A percentile compares a stretch with the other conserved stretches of the same genome.
Conservation (phyloP, 2,329 filamentous ascomycete genomes). For the Fusarium sp. region DNA sequence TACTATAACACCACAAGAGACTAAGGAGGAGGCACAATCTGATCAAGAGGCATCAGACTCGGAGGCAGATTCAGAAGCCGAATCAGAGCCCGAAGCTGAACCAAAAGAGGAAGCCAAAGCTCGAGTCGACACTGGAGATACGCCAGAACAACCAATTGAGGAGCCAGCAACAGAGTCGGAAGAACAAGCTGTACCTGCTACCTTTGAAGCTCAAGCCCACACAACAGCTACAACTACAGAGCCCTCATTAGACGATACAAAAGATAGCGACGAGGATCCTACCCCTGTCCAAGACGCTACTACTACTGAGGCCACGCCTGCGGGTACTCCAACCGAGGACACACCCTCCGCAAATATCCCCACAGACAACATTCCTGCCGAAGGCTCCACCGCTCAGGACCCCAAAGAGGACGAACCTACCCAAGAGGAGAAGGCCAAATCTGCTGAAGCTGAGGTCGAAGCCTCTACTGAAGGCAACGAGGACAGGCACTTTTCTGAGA, state of each 20-base stretch:
- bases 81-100: neutral
- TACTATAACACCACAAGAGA: conserved; percentile 1
- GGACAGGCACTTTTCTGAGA: conserved; percentile 25
- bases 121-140: neutral
- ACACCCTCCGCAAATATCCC: conserved; percentile 2
- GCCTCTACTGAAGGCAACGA: conserved; percentile 6
- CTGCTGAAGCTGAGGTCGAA: conserved; percentile 8
- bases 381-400: conserved; percentile 9
- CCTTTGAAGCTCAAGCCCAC: conserved; percentile 4
- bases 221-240: neutral
- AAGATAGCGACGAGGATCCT: conserved; percentile 11
- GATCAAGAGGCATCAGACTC: neutral
- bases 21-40: neutral
- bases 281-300: conserved; percentile 15
- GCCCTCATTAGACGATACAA: conserved; percentile 10
- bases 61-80: neutral
- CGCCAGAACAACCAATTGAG: conserved; percentile 1
- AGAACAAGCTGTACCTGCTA: neutral
- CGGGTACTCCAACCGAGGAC: conserved; percentile 14
- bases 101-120: neutral
- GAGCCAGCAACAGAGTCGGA: neutral
- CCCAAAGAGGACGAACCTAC: conserved; percentile 7
- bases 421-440: conserved; percentile 8
- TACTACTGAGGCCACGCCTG: conserved; percentile 13
- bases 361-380: conserved; percentile 7